Conservation (phyloP, 768 basidiomycete species). For the Termitomyces sp. region DNA sequence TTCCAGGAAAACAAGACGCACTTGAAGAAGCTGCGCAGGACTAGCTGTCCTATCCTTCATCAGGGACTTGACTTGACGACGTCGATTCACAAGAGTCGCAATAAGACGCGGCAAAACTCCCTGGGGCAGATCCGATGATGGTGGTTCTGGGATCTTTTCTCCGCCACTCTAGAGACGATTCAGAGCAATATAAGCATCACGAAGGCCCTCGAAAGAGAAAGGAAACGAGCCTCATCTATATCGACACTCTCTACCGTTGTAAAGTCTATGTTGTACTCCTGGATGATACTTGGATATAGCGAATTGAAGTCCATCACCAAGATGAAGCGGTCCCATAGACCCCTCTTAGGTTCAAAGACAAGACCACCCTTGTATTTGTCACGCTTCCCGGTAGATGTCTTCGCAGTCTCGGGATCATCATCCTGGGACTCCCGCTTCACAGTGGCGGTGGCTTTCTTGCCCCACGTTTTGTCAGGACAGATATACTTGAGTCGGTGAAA, state of each 20-base stretch:
- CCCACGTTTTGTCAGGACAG: slow-evolving; percentile 90
- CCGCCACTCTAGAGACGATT: slow-evolving; percentile 40
- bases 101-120: slow-evolving; percentile 97
- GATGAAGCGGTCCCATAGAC: slow-evolving; percentile 94
- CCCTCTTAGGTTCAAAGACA: slow-evolving; percentile 94
- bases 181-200: neutral
- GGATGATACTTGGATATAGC: slow-evolving; percentile 97
- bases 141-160: slow-evolving; percentile 89
- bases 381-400: slow-evolving; percentile 60
- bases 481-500: slow-evolving; percentile 96
- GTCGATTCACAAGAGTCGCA: slow-evolving; percentile 89
- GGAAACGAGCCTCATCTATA: slow-evolving; percentile 44
- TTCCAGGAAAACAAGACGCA: slow-evolving; percentile 19
- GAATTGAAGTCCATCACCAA: slow-evolving; percentile 99
- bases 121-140: slow-evolving; percentile 59
- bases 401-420: slow-evolving; percentile 54
- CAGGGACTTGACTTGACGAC: slow-evolving; percentile 83
- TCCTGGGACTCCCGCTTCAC: slow-evolving; percentile 44
- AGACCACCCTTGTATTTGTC: slow-evolving; percentile 99
- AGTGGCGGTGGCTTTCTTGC: slow-evolving; percentile 58
- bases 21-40: slow-evolving; percentile 79
- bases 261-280: slow-evolving; percentile 99
- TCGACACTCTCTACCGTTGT: slow-evolving; percentile 83
- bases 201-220: neutral
- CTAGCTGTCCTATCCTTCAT: slow-evolving; percentile 86